Evolutionary conservation across 2,329 filamentous ascomycete genomes (phyloP).

Genomic region (Sphaerulina populicola): DNA sequence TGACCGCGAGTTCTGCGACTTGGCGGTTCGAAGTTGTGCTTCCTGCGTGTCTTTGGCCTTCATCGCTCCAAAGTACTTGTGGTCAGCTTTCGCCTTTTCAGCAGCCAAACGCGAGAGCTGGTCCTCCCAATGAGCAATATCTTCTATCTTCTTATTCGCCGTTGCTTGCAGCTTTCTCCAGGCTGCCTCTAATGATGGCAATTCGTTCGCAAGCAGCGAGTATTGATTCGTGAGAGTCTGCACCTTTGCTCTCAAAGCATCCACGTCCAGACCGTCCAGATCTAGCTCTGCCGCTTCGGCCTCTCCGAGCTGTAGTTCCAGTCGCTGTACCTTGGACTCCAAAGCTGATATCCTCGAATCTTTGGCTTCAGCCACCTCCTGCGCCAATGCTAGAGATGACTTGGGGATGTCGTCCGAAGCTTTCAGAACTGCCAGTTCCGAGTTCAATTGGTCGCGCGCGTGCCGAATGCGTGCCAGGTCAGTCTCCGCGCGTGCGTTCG

Average conservation of each 20-base stretch:
- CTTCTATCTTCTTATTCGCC: constrained; percentile 77
- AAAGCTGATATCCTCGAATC: constrained; percentile 72
- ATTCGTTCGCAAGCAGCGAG: constrained; percentile 72
- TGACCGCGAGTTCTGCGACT: constrained; percentile 77
- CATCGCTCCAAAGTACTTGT: constrained; percentile 94
- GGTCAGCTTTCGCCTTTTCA: constrained; percentile 92
- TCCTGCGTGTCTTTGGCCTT: constrained; percentile 84
- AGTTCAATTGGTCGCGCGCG: constrained; percentile 72
- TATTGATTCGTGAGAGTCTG: constrained; percentile 71
- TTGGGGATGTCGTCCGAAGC: constrained; percentile 69
- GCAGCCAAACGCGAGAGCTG: constrained; percentile 64
- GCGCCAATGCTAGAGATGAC: constrained; percentile 61
- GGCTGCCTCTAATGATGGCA: constrained; percentile 80
- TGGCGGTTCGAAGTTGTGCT: constrained; percentile 67
- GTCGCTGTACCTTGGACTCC: constrained; percentile 70
- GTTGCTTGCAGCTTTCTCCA: constrained; percentile 82
- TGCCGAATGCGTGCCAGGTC: constrained; percentile 81
- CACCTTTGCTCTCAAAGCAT: constrained; percentile 67
- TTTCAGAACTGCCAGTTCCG: constrained; percentile 73
- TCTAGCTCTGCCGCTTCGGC: constrained; percentile 31
- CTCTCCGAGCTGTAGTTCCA: constrained; percentile 52
- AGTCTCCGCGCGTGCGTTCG: constrained; percentile 69
- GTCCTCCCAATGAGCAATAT: constrained; percentile 68
- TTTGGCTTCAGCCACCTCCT: constrained; percentile 69
- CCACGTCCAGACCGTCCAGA: constrained; percentile 53